These are phyloP conservation scores for Botrytis fragariae DNA, from an alignment of 2,329 filamentous ascomycete genomes.

Conservation along the genomic window DNA sequence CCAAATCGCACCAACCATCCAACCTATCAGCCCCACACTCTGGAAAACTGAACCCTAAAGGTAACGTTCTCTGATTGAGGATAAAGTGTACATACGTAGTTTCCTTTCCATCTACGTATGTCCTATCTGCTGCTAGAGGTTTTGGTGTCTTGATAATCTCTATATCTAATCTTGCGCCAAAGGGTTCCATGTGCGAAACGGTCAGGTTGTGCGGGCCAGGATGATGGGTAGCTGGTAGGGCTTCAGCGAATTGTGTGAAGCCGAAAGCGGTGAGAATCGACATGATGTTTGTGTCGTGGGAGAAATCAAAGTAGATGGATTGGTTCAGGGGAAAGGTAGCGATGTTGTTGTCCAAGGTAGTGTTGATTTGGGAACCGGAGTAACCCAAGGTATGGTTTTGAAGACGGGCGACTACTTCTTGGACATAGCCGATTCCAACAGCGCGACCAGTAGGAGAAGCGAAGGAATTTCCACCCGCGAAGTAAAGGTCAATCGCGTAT, in stretches of 20 bases:
- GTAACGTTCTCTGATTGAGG: conserved; percentile 71
- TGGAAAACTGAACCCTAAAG: conserved; percentile 62
- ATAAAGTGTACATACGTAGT: conserved; percentile 73
- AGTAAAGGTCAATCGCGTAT: conserved; percentile 67
- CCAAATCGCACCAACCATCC: conserved; percentile 76
- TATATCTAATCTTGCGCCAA: conserved; percentile 70
- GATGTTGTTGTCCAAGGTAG: conserved; percentile 66
- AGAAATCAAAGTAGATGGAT: conserved; percentile 73
- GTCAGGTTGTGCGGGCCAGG: conserved; percentile 60
- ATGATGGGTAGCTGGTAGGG: conserved; percentile 55
- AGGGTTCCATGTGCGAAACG: conserved; percentile 66
- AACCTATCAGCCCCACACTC: conserved; percentile 60
- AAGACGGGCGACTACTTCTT: conserved; percentile 70
- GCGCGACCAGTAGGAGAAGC: conserved; percentile 50
- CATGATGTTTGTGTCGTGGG: conserved; percentile 73
- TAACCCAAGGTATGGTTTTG: conserved; percentile 63
- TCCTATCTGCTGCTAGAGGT: conserved; percentile 56
- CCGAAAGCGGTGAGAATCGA: conserved; percentile 70
- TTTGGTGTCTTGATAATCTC: conserved; percentile 68
- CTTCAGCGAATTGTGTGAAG: conserved; percentile 63
- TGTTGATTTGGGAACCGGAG: conserved; percentile 60
- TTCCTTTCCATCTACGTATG: conserved; percentile 46
- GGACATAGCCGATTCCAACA: conserved; percentile 70
- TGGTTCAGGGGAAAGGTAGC: conserved; percentile 73
- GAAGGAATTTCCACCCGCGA: conserved; percentile 50